A percentile compares a stretch with the other conserved stretches of the same genome.
Evolutionary conservation across 2,329 filamentous ascomycete genomes (phyloP).

Genomic region (Diaporthe nobilis): DNA sequence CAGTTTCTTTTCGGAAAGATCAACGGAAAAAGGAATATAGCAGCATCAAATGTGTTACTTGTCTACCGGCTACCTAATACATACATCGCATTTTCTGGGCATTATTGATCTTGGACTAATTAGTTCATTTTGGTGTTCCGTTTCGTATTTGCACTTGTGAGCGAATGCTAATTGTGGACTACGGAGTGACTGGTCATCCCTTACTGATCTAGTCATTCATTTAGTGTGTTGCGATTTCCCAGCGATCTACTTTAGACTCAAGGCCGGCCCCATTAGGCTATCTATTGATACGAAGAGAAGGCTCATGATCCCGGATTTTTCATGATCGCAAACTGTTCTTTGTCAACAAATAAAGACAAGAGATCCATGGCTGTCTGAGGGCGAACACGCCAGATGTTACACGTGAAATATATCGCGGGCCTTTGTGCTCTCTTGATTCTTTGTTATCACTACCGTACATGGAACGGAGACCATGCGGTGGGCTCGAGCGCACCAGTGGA

Average conservation of each 20-base stretch:
- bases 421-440: not conserved
- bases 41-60: not conserved
- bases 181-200: not conserved
- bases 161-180: too few relatives aligned
- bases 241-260: constrained; percentile 13
- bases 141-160: not conserved
- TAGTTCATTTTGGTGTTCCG: not conserved
- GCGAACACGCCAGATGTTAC: not conserved
- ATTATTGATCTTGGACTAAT: not conserved
- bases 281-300: not conserved
- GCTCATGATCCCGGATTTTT: too few relatives aligned
- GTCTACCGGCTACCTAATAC: too few relatives aligned
- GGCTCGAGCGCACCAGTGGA: not conserved
- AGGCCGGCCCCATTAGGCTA: not conserved
- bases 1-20: not conserved
- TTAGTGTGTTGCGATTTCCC: not conserved
- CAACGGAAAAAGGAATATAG: not conserved
- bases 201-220: not conserved
- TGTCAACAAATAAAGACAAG: not conserved
- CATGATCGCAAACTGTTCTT: not conserved
- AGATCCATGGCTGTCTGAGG: not conserved
- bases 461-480: not conserved
- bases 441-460: not conserved
- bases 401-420: not conserved
- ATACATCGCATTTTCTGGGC: not conserved